phyloP scores from a whole-genome alignment of 2,329 filamentous ascomycete species.

The Xylaria arbuscula region DNA sequence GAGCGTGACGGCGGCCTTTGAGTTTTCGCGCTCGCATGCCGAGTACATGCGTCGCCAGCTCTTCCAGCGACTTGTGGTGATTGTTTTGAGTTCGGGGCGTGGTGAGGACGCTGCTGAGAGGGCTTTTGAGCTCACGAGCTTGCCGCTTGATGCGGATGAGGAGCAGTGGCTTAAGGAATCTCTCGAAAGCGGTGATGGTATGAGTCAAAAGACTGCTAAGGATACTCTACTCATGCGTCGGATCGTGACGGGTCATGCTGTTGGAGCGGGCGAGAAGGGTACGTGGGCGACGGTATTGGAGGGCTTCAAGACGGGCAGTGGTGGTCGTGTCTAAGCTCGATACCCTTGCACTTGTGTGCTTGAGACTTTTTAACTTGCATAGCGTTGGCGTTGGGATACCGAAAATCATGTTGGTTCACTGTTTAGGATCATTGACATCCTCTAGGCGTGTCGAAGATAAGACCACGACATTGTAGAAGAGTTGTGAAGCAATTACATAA shows the following conservation, averaged over 20 bases:
- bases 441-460: background rate
- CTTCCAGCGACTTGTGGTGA: slow-evolving; percentile 73
- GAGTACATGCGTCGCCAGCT: slow-evolving; percentile 70
- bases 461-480: slow-evolving; percentile 10
- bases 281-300: slow-evolving; percentile 64
- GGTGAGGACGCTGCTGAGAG: slow-evolving; percentile 61
- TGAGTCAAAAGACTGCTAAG: slow-evolving; percentile 71
- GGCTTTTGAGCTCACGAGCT: slow-evolving; percentile 75
- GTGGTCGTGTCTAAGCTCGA: slow-evolving; percentile 46
- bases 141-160: slow-evolving; percentile 77
- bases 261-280: slow-evolving; percentile 59
- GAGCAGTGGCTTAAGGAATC: slow-evolving; percentile 79
- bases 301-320: slow-evolving; percentile 61
- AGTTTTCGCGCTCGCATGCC: slow-evolving; percentile 75
- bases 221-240: slow-evolving; percentile 80
- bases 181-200: slow-evolving; percentile 72
- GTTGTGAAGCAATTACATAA: background rate
- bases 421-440: background rate
- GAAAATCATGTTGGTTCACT: slow-evolving; percentile 20
- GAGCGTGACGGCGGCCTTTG: slow-evolving; percentile 77
- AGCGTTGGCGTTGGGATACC: slow-evolving; percentile 47
- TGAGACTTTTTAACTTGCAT: slow-evolving; percentile 42
- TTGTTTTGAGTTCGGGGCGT: slow-evolving; percentile 61
- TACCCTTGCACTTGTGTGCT: background rate
- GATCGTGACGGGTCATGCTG: slow-evolving; percentile 72